Conservation (phyloP, 306 rosid genomes). For the Lathyrus tuberosus region DNA sequence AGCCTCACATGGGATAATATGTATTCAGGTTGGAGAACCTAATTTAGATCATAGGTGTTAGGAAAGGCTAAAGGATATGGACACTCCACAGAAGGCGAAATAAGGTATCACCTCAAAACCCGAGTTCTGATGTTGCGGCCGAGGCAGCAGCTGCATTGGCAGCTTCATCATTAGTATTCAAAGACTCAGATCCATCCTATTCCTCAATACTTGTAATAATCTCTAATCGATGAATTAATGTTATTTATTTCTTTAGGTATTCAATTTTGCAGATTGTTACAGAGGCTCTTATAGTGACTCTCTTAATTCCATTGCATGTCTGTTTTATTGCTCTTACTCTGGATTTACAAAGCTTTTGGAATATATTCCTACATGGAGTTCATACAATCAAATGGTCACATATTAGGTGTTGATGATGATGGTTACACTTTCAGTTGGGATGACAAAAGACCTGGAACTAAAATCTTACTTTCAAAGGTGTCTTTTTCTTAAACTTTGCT, state of each 20-base stretch:
- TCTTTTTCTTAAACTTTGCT: background rate
- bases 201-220: no score
- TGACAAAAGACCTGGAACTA: conserved; percentile 84
- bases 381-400: conserved; percentile 79
- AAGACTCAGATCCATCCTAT: conserved; percentile 63
- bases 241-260: conserved; percentile 57
- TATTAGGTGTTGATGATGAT: conserved; percentile 78
- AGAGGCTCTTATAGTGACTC: conserved; percentile 85
- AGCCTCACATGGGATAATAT: background rate
- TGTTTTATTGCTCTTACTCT: conserved; percentile 90
- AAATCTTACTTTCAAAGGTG: conserved; percentile 84
- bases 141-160: conserved; percentile 91
- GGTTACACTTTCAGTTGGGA: conserved; percentile 84
- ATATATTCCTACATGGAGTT: conserved; percentile 53
- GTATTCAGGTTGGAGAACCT: conserved; percentile 74
- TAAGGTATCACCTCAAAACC: conserved; percentile 70
- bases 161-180: no score
- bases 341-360: conserved; percentile 79
- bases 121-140: conserved; percentile 93
- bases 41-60: conserved; percentile 77
- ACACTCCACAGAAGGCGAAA: conserved; percentile 77
- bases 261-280: conserved; percentile 75
- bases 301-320: conserved; percentile 73
- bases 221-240: background rate
- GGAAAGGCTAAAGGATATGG: conserved; percentile 98